Base-by-base conservation (phyloP, 108 stramenopile genomes). In the Chaetoceros muelleri region DNA sequence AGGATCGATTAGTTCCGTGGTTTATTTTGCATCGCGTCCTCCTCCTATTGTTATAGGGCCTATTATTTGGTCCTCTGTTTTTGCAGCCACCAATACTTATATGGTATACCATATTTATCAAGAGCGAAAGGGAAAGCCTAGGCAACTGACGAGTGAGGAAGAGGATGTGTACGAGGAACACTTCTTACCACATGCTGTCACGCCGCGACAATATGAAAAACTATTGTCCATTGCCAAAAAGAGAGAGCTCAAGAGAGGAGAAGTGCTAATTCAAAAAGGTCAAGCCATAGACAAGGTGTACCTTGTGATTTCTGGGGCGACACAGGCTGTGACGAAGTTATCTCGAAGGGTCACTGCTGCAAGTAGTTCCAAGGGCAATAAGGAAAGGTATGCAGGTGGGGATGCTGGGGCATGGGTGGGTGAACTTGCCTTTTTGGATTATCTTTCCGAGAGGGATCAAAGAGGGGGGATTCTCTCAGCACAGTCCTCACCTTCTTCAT, bases 391-490 rank as follows among this genome's bases (percentile, higher is more conserved):
- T 28, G 46, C 24, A 18, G 81, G 89, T 25, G 84, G 85, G n/a
- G 81, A 86, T 52, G 73, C 79, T 2, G 89, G 89, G 7, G 85
- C 89, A 5, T 91, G 85, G 85, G 57, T 86, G 22, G 89, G 89
- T 24, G 89, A 91, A 67, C 85, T 91, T 72, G 73, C 84, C 3
- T 85, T 91, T 52, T 57, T 91, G 23, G 76, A 83, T 53, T 50
- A 52, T 8, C 55, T 74, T 28, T 79, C 80, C 78, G 70, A 71
- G 24, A 70, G 55, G 21, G 70, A 74, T 40, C 5, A 30, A 27
- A 22, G 25, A 28, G 29, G 21, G 18, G 53, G 53, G 17, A 27
- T 30, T 26, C 26, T 19, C 22, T n/a, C n/a, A n/a, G n/a, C n/a
- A n/a, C n/a, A n/a, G n/a, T n/a, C n/a, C n/a, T n/a, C n/a, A n/a